Percentiles rank a stretch among this genome's conserved stretches.
Evolutionary conservation across 2,329 filamentous ascomycete genomes (phyloP).

Genomic region (Aspergillus floridensis): DNA sequence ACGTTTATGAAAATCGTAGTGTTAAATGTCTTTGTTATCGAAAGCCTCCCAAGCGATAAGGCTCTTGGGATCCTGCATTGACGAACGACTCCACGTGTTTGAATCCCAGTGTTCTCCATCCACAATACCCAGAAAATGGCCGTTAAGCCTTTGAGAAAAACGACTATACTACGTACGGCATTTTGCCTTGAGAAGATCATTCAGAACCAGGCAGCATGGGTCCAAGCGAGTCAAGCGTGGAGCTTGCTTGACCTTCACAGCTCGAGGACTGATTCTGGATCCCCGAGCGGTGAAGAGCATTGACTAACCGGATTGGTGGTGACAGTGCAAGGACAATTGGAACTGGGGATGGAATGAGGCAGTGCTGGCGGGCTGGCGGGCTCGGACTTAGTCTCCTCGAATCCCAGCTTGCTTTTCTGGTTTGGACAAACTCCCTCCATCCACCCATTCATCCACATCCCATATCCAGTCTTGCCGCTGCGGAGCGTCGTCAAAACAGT

Average conservation of each 20-base stretch:
- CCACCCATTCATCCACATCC: too few relatives aligned
- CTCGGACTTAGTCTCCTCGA: conserved; percentile 5
- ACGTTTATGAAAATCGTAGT: neutral
- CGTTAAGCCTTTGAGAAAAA: neutral
- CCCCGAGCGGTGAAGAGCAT: conserved; percentile 19
- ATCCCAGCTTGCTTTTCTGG: neutral
- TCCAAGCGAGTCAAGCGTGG: neutral
- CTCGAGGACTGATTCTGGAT: conserved; percentile 9
- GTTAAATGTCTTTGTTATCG: neutral
- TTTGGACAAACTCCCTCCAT: neutral
- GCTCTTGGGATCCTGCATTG: neutral
- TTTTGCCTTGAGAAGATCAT: neutral
- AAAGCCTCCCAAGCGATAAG: neutral
- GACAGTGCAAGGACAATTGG: conserved; percentile 14
- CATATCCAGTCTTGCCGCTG: too few relatives aligned
- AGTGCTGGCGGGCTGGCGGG: conserved; percentile 21
- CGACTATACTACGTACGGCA: neutral
- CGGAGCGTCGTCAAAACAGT: neutral
- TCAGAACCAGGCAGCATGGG: neutral
- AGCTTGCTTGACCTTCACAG: neutral
- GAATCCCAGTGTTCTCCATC: neutral
- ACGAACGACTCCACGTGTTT: neutral
- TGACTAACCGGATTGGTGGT: conserved; percentile 16
- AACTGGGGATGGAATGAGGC: conserved; percentile 21
- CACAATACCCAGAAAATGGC: neutral